Conservation (phyloP, 176 grass and related monocot species). For the Zea luxurians region DNA sequence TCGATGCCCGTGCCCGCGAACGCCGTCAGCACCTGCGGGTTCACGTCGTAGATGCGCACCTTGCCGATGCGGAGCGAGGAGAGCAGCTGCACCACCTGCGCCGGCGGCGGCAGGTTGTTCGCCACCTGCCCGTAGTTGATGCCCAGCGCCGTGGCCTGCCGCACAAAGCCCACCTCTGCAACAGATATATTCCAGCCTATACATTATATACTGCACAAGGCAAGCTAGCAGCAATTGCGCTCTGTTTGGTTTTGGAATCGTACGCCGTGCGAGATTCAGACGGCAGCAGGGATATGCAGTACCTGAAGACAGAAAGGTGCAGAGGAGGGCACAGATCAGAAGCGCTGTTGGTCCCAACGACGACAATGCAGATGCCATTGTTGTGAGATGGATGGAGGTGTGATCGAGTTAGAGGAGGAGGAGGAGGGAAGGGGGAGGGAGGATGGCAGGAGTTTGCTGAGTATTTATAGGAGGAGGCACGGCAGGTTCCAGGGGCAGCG, state of each 20-base stretch:
- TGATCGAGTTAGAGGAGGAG: conserved; percentile 25
- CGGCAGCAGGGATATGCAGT: neutral
- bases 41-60: conserved; percentile 84
- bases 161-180: conserved; percentile 41
- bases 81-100: conserved; percentile 62
- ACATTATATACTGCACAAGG: no score
- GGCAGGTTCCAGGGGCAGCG: neutral
- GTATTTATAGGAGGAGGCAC: conserved; percentile 39
- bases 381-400: neutral
- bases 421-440: conserved; percentile 41
- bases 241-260: no score
- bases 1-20: conserved; percentile 77
- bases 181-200: no score
- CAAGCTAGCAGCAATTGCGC: no score
- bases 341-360: conserved; percentile 29
- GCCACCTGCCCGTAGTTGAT: conserved; percentile 98
- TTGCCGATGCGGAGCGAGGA: conserved; percentile 66
- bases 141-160: conserved; percentile 51
- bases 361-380: conserved; percentile 35
- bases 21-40: conserved; percentile 74
- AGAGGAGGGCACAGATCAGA: conserved; percentile 49
- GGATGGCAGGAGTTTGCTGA: neutral
- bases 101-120: conserved; percentile 72
- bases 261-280: no score
- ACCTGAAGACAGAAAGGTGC: conserved; percentile 62